phyloP scores from a whole-genome alignment of 208 protist genomes.

The Crithidia thermophila region DNA sequence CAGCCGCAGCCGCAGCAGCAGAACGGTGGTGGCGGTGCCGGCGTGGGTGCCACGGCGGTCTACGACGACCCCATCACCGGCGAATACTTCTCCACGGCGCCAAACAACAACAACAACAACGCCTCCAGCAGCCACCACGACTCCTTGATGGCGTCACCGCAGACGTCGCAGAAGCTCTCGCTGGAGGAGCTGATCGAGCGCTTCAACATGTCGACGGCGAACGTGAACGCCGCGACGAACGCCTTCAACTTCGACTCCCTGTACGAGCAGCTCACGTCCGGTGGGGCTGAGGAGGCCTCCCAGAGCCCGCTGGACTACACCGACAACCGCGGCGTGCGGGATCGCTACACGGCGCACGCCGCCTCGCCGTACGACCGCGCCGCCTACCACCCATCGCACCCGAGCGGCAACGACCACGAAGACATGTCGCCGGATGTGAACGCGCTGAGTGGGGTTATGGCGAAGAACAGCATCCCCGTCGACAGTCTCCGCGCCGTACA shows the following conservation, averaged over 20 bases:
- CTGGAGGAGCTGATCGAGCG: constrained; percentile 55
- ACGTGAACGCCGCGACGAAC: not conserved
- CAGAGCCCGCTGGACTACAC: constrained; percentile 32
- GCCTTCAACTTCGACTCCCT: constrained; percentile 52
- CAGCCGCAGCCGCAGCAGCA: not conserved
- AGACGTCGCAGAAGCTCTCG: constrained; percentile 40
- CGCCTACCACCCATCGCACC: constrained; percentile 1
- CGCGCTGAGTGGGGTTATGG: constrained; percentile 16
- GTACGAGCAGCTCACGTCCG: constrained; percentile 52
- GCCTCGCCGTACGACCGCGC: constrained; percentile 3
- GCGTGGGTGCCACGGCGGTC: not conserved
- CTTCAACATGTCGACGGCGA: constrained; percentile 34
- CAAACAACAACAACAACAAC: constrained; percentile 8
- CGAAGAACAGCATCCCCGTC: constrained; percentile 90
- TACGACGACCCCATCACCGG: constrained; percentile 25
- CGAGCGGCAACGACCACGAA: not conserved
- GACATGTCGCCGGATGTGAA: constrained; percentile 16
- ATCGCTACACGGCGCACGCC: not conserved
- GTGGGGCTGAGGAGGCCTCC: constrained; percentile 23
- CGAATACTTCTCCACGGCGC: constrained; percentile 30
- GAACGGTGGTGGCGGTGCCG: not conserved
- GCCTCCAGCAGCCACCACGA: constrained; percentile 18
- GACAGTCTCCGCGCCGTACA: constrained; percentile 94
- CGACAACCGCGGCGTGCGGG: not conserved
- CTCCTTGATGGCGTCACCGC: constrained; percentile 50